Evolutionary conservation across 2,329 filamentous ascomycete species (phyloP).

Genomic region (Pyrenophora teres): DNA sequence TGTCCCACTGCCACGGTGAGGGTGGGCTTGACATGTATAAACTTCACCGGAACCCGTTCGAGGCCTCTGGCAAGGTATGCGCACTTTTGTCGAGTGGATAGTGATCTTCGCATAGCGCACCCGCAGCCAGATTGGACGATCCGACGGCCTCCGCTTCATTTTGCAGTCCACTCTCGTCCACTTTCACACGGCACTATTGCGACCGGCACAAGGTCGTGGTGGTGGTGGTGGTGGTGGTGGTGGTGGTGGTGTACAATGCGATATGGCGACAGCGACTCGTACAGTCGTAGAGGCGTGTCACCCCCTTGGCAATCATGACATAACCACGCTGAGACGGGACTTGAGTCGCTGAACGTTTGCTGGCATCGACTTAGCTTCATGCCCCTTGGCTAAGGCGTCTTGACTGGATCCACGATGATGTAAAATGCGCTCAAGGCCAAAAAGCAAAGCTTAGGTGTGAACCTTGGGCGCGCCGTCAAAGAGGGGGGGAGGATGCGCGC

Average conservation of each 20-base stretch:
- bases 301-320: slow-evolving; percentile 13
- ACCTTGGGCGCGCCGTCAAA: neutral
- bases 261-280: neutral
- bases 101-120: slow-evolving; percentile 1
- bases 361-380: slow-evolving; percentile 25
- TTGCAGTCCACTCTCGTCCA: neutral
- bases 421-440: slow-evolving; percentile 15
- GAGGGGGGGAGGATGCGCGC: neutral
- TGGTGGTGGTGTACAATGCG: neutral
- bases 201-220: no score
- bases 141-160: no score
- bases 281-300: neutral
- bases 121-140: neutral
- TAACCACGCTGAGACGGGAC: slow-evolving; percentile 25
- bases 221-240: no score
- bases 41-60: slow-evolving; percentile 8
- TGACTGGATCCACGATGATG: slow-evolving; percentile 24
- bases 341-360: slow-evolving; percentile 30
- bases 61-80: neutral
- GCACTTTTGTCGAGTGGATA: neutral
- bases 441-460: slow-evolving; percentile 6
- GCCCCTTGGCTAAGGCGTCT: slow-evolving; percentile 11
- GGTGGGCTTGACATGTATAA: neutral
- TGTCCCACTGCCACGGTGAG: slow-evolving; percentile 10
- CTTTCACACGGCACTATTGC: neutral